Base-by-base conservation (phyloP, 257 asterid genomes). In the Schizonepeta tenuifolia region DNA sequence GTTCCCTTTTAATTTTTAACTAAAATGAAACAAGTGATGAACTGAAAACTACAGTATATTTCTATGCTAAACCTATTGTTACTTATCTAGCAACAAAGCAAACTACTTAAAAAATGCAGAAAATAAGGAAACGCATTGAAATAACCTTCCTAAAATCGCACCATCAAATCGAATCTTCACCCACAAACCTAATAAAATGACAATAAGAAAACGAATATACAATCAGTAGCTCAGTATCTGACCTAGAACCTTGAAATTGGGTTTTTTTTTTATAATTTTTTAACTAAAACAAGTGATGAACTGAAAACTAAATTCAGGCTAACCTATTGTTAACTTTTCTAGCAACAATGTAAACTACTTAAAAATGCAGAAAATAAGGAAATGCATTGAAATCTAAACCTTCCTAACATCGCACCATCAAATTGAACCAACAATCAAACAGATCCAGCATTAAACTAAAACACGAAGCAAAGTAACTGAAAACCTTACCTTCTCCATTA, bases 121-220 rank as follows among this genome's bases (percentile, higher is more conserved):
- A 73, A 46, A 13, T 46, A 4, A 46, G 18, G 18, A 46, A 46
- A 46, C 14, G n/a, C 53, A 46, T 46, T 15, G 53, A 46, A 40
- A 51, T 8, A 63, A 53, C 56, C 20, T 41, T 38, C 65, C 41
- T 41, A 28, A 70, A 55, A 38, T 65, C 17, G 49, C 54, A 54
- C 20, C 53, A n/a, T n/a, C n/a, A n/a, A n/a, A n/a, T n/a, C 11
- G 63, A 40, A 74, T 61, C 81, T 77, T 74, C 73, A 71, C 36
- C 56, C 61, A 65, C 55, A 67, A 80, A 61, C 24, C 21, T 41
- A 61, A 40, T 7, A 9, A 61, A 17, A 41, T 15, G 20, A 14
- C 20, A 2, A 20, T 49, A 49, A 18, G 69, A 50, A 9, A 24
- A 47, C 49, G 17, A 43, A 47, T 63, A 28, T 9, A 46, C 35